These are phyloP conservation scores for Fraxinus paxiana DNA, from an alignment of 305 asterid species.

Conservation along the genomic window DNA sequence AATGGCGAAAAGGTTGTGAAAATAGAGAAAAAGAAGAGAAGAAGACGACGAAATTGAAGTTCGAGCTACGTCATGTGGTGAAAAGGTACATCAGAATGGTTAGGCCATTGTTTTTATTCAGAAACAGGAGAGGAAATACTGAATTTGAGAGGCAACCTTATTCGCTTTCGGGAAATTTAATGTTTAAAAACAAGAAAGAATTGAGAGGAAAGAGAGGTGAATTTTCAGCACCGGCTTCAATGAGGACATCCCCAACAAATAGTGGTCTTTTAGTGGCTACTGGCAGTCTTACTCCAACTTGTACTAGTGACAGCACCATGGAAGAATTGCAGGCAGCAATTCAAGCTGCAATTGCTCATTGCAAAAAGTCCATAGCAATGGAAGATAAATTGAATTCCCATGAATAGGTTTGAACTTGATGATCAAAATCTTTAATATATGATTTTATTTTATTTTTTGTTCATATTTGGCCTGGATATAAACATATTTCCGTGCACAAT, in stretches of 20 bases:
- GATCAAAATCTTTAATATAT: not conserved
- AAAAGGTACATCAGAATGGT: conserved; percentile 62
- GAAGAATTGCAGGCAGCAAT: conserved; percentile 73
- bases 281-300: conserved; percentile 22
- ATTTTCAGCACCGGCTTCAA: conserved; percentile 75
- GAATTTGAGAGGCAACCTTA: conserved; percentile 32
- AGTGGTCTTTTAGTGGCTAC: conserved; percentile 64
- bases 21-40: conserved; percentile 24
- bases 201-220: conserved; percentile 26
- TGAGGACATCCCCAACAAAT: conserved; percentile 69
- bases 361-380: conserved; percentile 55
- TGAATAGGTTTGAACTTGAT: not conserved
- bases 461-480: not conserved
- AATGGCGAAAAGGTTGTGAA: conserved; percentile 28
- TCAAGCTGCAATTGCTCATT: conserved; percentile 75
- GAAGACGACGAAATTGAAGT: conserved; percentile 41
- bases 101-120: conserved; percentile 51
- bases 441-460: not conserved
- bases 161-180: conserved; percentile 65
- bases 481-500: not conserved
- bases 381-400: conserved; percentile 34
- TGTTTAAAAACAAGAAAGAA: conserved; percentile 37
- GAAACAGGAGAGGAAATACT: conserved; percentile 22
- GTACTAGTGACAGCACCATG: conserved; percentile 52
- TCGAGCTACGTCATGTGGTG: conserved; percentile 39